Conservation (phyloP, 2,329 filamentous ascomycete genomes). For the Fusarium neocosmosporiellum region DNA sequence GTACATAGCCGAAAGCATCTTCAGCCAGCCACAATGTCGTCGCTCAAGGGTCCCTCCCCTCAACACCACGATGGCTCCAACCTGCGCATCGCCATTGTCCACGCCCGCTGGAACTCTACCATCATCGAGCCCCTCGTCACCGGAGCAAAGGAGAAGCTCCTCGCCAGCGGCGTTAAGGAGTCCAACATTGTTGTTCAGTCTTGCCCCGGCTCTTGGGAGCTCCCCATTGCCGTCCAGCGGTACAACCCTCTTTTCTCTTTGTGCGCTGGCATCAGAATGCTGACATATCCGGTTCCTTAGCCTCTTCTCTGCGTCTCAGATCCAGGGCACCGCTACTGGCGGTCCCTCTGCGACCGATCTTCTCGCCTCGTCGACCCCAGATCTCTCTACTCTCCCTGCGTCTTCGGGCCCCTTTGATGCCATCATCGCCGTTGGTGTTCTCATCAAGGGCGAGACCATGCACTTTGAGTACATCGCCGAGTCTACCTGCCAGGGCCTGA, state of each 20-base stretch:
- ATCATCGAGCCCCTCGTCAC: conserved; percentile 88
- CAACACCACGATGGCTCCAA: conserved; percentile 73
- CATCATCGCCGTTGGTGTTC: conserved; percentile 92
- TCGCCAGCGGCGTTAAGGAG: conserved; percentile 82
- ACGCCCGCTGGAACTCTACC: conserved; percentile 92
- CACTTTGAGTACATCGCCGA: conserved; percentile 99
- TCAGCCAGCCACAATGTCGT: conserved; percentile 40
- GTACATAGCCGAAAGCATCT: not conserved
- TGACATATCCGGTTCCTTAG: conserved; percentile 55
- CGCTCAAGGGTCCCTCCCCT: conserved; percentile 67
- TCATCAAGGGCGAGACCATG: conserved; percentile 99
- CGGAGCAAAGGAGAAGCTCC: conserved; percentile 82
- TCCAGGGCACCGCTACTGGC: conserved; percentile 76
- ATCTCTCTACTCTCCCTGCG: conserved; percentile 66
- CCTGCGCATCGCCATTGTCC: conserved; percentile 93
- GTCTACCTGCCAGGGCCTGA: conserved; percentile 88
- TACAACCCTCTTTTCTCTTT: conserved; percentile 54
- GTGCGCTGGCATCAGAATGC: conserved; percentile 12
- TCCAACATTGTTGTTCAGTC: conserved; percentile 90
- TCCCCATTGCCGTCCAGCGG: conserved; percentile 90
- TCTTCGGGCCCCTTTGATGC: conserved; percentile 83
- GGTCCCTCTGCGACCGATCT: conserved; percentile 79
- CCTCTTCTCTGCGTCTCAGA: conserved; percentile 85
- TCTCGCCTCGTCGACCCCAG: conserved; percentile 74
- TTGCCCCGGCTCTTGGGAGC: conserved; percentile 94